Conservation (phyloP, 306 rosid species). For the Quercus mongolica region DNA sequence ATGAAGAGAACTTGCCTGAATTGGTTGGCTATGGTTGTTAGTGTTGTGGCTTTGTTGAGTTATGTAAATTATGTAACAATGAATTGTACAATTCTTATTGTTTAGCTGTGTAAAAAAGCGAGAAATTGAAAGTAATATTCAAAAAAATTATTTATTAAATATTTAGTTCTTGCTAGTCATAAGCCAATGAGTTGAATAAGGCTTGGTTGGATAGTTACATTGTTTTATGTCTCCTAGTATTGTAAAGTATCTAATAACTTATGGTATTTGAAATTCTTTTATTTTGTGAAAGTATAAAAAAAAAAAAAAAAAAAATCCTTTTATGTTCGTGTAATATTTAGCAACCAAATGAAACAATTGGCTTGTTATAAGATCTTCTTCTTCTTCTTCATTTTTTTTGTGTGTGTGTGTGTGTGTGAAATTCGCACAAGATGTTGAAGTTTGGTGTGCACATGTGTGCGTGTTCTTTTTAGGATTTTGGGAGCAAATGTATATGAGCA, state of each 20-base stretch:
- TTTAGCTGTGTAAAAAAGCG: background rate
- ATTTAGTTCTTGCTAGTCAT: background rate
- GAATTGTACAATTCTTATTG: background rate
- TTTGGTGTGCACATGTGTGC: background rate
- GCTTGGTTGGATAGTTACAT: background rate
- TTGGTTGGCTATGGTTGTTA: conserved; percentile 19
- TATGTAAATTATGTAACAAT: background rate
- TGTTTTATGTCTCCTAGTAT: background rate
- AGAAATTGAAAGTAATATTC: background rate
- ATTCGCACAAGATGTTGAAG: background rate
- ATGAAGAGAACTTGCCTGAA: background rate
- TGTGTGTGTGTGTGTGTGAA: too few relatives aligned
- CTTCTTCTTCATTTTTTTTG: background rate
- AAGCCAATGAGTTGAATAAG: background rate
- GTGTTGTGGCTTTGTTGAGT: conserved; percentile 13
- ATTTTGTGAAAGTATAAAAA: too few relatives aligned
- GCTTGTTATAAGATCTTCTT: background rate
- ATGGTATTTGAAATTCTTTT: background rate
- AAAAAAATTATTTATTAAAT: background rate
- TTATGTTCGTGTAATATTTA: background rate
- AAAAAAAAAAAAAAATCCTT: background rate
- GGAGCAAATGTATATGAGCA: background rate
- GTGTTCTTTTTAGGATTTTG: background rate
- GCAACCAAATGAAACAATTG: background rate
- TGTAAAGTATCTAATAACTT: background rate